These are phyloP conservation scores for Aspergillus latus DNA, from an alignment of 2,329 filamentous ascomycete genomes.

Conservation along the genomic window DNA sequence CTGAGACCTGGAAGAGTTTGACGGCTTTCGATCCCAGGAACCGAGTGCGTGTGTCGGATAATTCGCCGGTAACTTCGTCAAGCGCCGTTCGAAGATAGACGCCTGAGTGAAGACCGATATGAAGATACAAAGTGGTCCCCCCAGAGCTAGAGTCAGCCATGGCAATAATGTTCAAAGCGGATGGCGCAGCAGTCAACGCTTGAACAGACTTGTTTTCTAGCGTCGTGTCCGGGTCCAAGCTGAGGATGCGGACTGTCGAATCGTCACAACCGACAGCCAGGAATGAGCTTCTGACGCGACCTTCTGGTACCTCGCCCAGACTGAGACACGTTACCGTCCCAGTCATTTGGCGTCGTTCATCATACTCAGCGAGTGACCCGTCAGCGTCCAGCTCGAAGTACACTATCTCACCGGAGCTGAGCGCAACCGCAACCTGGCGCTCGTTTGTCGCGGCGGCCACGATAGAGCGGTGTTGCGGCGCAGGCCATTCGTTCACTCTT, in stretches of 20 bases:
- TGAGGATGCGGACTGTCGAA: constrained; percentile 89
- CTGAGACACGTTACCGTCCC: constrained; percentile 95
- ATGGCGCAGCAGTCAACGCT: constrained; percentile 85
- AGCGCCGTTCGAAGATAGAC: constrained; percentile 94
- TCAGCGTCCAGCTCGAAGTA: constrained; percentile 98
- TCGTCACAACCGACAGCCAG: constrained; percentile 96
- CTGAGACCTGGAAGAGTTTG: constrained; percentile 85
- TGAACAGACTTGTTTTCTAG: constrained; percentile 94
- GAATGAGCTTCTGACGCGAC: constrained; percentile 84
- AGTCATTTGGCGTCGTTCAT: constrained; percentile 92
- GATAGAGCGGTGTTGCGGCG: constrained; percentile 90
- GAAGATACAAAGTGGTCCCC: constrained; percentile 84
- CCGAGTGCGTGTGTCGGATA: constrained; percentile 90
- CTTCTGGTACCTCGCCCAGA: constrained; percentile 87
- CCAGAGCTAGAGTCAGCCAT: constrained; percentile 94
- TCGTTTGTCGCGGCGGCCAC: constrained; percentile 92
- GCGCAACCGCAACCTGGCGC: constrained; percentile 85
- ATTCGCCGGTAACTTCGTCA: constrained; percentile 91
- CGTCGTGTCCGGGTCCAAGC: constrained; percentile 83
- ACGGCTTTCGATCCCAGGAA: constrained; percentile 91
- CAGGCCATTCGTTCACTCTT: constrained; percentile 87
- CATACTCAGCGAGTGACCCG: constrained; percentile 86
- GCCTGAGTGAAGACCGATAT: constrained; percentile 93
- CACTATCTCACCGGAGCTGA: constrained; percentile 94
- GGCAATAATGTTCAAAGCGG: constrained; percentile 83